Base-by-base conservation (phyloP, 192 early-diverging fungal species). In the Backusella westeae region DNA sequence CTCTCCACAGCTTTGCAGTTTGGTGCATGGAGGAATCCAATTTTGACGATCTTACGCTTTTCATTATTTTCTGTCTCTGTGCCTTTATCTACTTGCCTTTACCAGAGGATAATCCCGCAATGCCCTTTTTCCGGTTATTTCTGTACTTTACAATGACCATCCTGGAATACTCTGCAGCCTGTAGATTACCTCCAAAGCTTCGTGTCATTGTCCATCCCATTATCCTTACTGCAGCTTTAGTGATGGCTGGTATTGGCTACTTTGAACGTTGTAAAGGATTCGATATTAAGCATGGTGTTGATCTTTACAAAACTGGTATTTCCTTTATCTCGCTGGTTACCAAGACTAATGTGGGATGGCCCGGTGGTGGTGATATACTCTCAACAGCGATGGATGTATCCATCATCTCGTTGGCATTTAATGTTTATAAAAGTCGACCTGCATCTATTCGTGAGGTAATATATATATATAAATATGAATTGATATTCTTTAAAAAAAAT, bases 361-460 rank as follows among this genome's bases (percentile, higher is more conserved):
- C 78, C 34, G 78, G 78, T 42, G 78, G 73, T 4, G 78, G 73
- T 19, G 73, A 79, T 49, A 75, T 79, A 14, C 59, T 79, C 29
- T 42, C 52, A n/a, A 35, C 72, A 8, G 44, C 68, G 4, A 75
- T 79, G 73, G 73, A 79, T 42, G 78, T 75, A 12, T 32, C 59
- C 10, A 75, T 79, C 26, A 71, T 79, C 0, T 74, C 72, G 7
- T 34, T 79, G 72, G 72, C 72, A 9, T 39, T 75, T 6, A 75
- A 42, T 34, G 68, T 71, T 19, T 71, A 71, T 71, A 71, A 71
- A 32, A 44, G 42, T 49, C 42, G 70, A 71, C 69, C 69, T 29
- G 42, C 21, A 44, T 71, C 42, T 21, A 38, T 69, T 38, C 67
- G 67, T 41, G 39, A 42, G 39, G 75, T 70, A 49, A 19, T 44